Conservation (phyloP, 345 rosid genomes). For the Salix arbutifolia region DNA sequence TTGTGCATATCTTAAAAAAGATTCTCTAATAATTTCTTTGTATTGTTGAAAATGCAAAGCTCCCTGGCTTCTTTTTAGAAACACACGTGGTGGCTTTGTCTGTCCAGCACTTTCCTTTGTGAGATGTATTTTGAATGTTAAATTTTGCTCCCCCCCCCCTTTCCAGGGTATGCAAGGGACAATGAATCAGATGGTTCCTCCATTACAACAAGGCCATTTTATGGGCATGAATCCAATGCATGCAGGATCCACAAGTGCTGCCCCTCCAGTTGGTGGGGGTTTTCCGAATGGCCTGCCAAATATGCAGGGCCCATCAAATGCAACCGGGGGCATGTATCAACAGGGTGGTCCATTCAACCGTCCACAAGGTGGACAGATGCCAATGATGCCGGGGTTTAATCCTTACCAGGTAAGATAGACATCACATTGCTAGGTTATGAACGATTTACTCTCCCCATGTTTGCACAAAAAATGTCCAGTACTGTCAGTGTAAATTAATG, state of each 20-base stretch:
- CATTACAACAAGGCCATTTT: slow-evolving; percentile 73
- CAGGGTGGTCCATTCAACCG: slow-evolving; percentile 78
- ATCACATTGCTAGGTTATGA: background rate
- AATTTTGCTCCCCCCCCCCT: background rate
- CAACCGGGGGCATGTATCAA: slow-evolving; percentile 54
- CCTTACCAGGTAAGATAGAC: slow-evolving; percentile 60
- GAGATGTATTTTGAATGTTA: background rate
- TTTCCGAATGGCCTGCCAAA: slow-evolving; percentile 62
- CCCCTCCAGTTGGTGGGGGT: slow-evolving; percentile 50
- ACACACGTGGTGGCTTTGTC: background rate
- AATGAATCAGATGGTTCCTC: slow-evolving; percentile 72
- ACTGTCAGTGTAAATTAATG: background rate
- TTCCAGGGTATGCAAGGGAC: slow-evolving; percentile 80
- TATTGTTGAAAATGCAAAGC: background rate
- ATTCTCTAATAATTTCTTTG: background rate
- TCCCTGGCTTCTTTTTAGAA: background rate
- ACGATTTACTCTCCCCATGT: background rate
- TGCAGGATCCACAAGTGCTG: slow-evolving; percentile 47
- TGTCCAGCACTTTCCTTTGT: background rate
- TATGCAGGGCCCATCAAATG: slow-evolving; percentile 67
- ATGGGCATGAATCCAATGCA: slow-evolving; percentile 77
- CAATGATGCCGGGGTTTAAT: slow-evolving; percentile 81
- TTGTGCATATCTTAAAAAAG: background rate
- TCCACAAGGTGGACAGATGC: slow-evolving; percentile 69
- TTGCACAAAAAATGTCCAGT: background rate